Evolutionary conservation across 805 yeast genomes (phyloP).

Genomic region (Starmerella powellii): DNA sequence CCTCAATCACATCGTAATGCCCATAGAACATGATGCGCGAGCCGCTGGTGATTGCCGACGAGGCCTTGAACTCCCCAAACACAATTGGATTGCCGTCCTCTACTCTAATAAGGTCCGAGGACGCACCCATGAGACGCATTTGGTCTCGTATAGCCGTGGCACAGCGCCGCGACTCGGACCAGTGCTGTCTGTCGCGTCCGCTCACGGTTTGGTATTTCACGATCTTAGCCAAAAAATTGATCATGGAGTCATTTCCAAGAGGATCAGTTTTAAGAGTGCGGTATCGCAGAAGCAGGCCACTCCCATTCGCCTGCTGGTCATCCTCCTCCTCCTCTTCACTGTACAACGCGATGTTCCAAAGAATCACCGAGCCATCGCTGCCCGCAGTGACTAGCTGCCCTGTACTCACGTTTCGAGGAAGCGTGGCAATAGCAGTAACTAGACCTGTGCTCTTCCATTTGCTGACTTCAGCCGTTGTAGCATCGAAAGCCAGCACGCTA

Average conservation of each 20-base stretch:
- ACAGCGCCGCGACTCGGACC: constrained; percentile 76
- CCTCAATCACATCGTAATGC: constrained; percentile 89
- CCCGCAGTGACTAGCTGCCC: constrained; percentile 20
- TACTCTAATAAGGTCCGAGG: constrained; percentile 58
- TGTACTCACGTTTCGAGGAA: constrained; percentile 8
- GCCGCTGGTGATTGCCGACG: neutral
- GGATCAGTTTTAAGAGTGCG: constrained; percentile 19
- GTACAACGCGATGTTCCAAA: constrained; percentile 48
- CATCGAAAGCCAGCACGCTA: constrained; percentile 42
- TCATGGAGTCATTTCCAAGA: constrained; percentile 48
- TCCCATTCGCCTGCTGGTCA: constrained; percentile 2
- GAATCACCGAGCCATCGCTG: constrained; percentile 49
- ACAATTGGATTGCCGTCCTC: constrained; percentile 77
- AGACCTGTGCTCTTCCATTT: constrained; percentile 20
- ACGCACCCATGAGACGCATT: constrained; percentile 51
- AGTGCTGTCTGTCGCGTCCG: constrained; percentile 49
- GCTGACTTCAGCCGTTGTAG: constrained; percentile 36
- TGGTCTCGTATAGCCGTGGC: constrained; percentile 60
- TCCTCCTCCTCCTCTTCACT: neutral
- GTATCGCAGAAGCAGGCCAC: constrained; percentile 2
- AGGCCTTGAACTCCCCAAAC: constrained; percentile 47
- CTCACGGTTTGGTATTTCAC: constrained; percentile 70
- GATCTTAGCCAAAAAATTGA: constrained; percentile 47
- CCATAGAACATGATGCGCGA: constrained; percentile 74
- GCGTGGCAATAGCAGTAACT: constrained; percentile 18